Evolutionary conservation across 768 basidiomycete genomes (phyloP).

Genomic region (Naganishia kalamii): DNA sequence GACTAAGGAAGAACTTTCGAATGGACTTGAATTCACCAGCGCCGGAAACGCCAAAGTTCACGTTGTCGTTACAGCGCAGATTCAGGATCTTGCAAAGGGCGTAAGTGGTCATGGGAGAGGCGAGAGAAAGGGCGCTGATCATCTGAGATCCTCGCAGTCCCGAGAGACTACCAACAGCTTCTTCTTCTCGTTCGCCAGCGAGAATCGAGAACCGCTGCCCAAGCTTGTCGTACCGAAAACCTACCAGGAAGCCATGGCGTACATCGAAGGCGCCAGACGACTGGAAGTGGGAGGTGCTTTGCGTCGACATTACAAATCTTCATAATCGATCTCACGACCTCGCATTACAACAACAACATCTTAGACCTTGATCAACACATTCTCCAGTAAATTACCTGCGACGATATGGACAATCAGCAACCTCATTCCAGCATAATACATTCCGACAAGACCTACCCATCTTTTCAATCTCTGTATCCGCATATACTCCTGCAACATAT

Average conservation of each 20-base stretch:
- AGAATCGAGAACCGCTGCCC: constrained; percentile 33
- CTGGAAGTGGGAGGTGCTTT: constrained; percentile 66
- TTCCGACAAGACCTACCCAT: not conserved
- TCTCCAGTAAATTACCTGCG: constrained; percentile 4
- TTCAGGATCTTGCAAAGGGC: constrained; percentile 55
- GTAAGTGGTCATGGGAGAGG: constrained; percentile 49
- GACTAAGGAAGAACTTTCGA: constrained; percentile 22
- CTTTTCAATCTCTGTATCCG: constrained; percentile 13
- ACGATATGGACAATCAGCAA: not conserved
- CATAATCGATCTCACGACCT: not conserved
- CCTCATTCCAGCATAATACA: not conserved
- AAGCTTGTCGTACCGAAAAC: constrained; percentile 33
- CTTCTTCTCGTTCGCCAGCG: constrained; percentile 28
- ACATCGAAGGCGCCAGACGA: constrained; percentile 70
- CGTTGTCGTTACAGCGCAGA: constrained; percentile 43
- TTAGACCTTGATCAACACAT: constrained; percentile 1
- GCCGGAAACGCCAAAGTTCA: constrained; percentile 42
- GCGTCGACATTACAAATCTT: constrained; percentile 46
- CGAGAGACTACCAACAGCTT: constrained; percentile 33
- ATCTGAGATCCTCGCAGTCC: not conserved
- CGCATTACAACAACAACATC: not conserved
- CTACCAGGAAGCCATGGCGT: constrained; percentile 68
- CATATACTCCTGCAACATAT: constrained; percentile 16
- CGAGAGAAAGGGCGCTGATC: not conserved
- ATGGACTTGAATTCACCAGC: constrained; percentile 27